Evolutionary conservation across 257 asterid species (phyloP).

Genomic region (Plantago major): DNA sequence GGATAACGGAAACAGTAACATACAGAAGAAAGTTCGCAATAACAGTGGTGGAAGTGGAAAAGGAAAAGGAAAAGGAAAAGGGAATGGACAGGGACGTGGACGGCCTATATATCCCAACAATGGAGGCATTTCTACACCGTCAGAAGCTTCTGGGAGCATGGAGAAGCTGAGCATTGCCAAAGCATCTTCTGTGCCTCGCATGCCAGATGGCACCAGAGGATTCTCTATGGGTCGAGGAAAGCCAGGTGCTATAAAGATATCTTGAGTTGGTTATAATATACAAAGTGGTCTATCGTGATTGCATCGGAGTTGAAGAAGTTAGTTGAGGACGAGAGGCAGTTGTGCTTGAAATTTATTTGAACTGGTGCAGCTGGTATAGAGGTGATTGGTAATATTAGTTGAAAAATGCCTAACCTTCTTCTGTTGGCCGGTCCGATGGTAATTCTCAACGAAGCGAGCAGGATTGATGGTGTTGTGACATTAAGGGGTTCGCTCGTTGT

Average conservation of each 20-base stretch:
- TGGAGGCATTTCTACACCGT: constrained; percentile 27
- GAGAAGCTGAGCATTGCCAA: constrained; percentile 40
- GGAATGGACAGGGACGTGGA: constrained; percentile 55
- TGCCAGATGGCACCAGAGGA: constrained; percentile 96
- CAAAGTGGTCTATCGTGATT: too few species aligned
- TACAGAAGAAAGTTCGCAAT: constrained; percentile 44
- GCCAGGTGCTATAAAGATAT: constrained; percentile 41
- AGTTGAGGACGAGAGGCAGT: too few species aligned
- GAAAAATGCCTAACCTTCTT: too few species aligned
- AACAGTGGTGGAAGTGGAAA: constrained; percentile 29
- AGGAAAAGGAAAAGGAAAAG: constrained; percentile 37
- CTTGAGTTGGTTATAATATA: constrained; percentile 14
- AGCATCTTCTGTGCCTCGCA: constrained; percentile 69
- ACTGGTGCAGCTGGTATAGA: too few species aligned
- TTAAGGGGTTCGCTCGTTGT: too few species aligned
- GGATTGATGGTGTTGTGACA: too few species aligned
- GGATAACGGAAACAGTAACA: constrained; percentile 29
- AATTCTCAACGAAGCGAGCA: too few species aligned
- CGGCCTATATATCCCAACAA: constrained; percentile 37
- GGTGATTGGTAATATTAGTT: too few species aligned
- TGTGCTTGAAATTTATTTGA: too few species aligned
- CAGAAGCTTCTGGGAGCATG: constrained; percentile 21
- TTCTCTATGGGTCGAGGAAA: constrained; percentile 95
- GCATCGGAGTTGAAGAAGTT: too few species aligned
- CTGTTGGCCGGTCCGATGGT: too few species aligned